Base-by-base conservation (phyloP, 192 early-diverging fungal species). In the Funneliformis geosporum region DNA sequence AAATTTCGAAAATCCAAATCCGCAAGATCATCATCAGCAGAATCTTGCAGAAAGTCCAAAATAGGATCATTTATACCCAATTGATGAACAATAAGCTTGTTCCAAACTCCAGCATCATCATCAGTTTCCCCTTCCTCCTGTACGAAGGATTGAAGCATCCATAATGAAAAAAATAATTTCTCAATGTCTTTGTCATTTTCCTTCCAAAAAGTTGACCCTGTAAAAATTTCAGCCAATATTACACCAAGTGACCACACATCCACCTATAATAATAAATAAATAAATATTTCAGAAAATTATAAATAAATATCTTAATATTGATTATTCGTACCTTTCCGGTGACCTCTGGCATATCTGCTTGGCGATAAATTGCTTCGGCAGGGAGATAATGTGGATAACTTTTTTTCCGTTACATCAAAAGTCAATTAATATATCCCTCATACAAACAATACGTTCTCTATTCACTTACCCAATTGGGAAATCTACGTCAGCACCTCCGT, bases 181-280 rank as follows among this genome's bases (percentile, higher is more conserved):
- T 84, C 86, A 73, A 89, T 55, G 50, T 90, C 88, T 28, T 84
- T 77, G 25, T 84, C 79, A 44, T 83, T 80, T 66, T 73, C 80
- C 50, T 83, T 81, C 90, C 90, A 91, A 62, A 91, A 91, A 33
- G 86, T 82, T 39, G 83, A 78, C 46, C 87, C 81, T 1, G 86
- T 83, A 73, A 70, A 85, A 66, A 87, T 81, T 78, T 90, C 89
- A 14, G 83, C 76, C 21, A 90, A 74, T 44, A 92, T 84, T 27
- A 92, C 78, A 0, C 88, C 91, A 5, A 90, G 25, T 1, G 88
- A 84, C 91, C 91, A 92, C 14, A 88, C 44, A 78, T 91, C 90
- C 21, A 81, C 83, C 87, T 88, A 78, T 2, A 42, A 33, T 33
- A 61, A 72, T 60, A 25, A 38, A 43, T n/a, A 40, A 21, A 6